Evolutionary conservation across 306 rosid genomes (phyloP).

Genomic region (Cucumis sativus): DNA sequence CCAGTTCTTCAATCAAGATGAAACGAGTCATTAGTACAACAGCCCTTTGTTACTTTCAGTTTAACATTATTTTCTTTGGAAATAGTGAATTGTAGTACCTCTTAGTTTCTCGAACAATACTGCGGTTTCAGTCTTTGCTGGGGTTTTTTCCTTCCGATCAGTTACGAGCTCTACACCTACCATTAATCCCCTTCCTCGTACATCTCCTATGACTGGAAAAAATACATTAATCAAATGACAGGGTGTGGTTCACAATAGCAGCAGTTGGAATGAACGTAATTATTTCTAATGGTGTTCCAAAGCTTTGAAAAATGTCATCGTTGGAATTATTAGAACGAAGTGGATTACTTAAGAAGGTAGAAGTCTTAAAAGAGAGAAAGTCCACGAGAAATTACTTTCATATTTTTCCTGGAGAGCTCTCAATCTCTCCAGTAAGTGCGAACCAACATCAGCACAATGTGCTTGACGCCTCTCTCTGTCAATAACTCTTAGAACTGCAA

Average conservation of each 20-base stretch:
- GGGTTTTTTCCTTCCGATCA: slow-evolving; percentile 47
- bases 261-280: not conserved
- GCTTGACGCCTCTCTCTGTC: slow-evolving; percentile 83
- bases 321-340: not conserved
- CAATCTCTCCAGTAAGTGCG: slow-evolving; percentile 63
- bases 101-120: slow-evolving; percentile 65
- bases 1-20: slow-evolving; percentile 49
- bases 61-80: not conserved
- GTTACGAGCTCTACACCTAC: slow-evolving; percentile 67
- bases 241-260: not conserved
- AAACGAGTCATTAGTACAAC: slow-evolving; percentile 13
- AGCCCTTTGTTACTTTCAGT: not conserved
- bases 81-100: slow-evolving; percentile 27
- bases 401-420: slow-evolving; percentile 54
- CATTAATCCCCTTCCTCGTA: slow-evolving; percentile 84
- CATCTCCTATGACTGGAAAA: slow-evolving; percentile 68
- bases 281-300: not conserved
- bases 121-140: slow-evolving; percentile 75
- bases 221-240: not conserved
- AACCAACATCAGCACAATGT: slow-evolving; percentile 68
- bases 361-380: not conserved
- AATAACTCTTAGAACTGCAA: slow-evolving; percentile 67
- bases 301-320: not conserved
- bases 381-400: slow-evolving; percentile 41
- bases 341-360: not conserved